Conservation (phyloP, 2,329 filamentous ascomycete genomes). For the Colletotrichum zoysiae region DNA sequence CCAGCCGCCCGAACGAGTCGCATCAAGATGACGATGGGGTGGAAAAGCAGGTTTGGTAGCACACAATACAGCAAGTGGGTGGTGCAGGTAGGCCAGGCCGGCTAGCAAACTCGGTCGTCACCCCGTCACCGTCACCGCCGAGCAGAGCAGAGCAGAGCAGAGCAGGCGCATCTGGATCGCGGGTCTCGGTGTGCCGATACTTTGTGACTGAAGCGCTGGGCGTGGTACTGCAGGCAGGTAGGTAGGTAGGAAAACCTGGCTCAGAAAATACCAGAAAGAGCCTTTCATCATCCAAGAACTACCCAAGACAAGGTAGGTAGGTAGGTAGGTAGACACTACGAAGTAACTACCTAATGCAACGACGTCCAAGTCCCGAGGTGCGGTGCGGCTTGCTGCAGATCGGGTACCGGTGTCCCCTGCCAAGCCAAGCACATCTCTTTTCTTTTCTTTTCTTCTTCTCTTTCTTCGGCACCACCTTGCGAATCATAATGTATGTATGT, state of each 20-base stretch:
- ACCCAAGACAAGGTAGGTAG: too few relatives aligned
- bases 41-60: conserved; percentile 39
- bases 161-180: conserved; percentile 21
- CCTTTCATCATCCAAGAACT: background rate
- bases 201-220: conserved; percentile 16
- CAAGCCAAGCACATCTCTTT: conserved; percentile 32
- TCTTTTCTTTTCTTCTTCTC: too few relatives aligned
- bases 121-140: conserved; percentile 34
- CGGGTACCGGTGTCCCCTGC: conserved; percentile 24
- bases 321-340: background rate
- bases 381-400: conserved; percentile 15
- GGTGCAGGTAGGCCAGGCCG: background rate
- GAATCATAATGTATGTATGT: too few relatives aligned
- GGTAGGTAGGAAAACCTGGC: background rate
- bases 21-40: conserved; percentile 22
- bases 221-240: background rate
- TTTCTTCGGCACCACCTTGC: background rate
- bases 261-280: background rate
- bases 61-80: too few relatives aligned
- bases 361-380: conserved; percentile 2
- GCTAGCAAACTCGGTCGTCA: conserved; percentile 26
- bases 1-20: conserved; percentile 14
- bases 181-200: conserved; percentile 12
- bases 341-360: background rate
- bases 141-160: conserved; percentile 28